Evolutionary conservation across 306 rosid species (phyloP), one percentile per base, ranked within the genome.

Genomic region (Vigna nakashimae): DNA sequence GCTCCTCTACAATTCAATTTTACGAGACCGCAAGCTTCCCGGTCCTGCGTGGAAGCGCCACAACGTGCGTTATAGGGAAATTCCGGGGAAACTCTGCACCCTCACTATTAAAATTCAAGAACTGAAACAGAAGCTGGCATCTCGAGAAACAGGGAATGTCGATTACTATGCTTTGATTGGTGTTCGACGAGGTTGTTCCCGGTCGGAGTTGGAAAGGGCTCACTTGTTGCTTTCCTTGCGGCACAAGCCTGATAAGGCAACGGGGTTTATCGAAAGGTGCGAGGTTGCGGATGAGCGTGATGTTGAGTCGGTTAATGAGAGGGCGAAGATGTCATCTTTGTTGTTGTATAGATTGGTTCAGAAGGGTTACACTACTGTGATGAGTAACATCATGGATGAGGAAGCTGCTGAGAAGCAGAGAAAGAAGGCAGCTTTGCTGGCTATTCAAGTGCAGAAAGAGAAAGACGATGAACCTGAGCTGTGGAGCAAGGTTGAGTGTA

Each of bases 1-100:
- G 65, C 97, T 96, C 13, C 73, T 96, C 77, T 96, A 96, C 87
- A 96, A 96, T 66, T 22, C 99, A 10, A 92, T 96, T 14, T 69
- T 92, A 52, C 81, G 98, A 9, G 98, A 96, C 49, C 82, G 98
- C 8, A 92, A 91, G 74, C 96, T 96, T 59, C 94, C 96, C 0
- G 98, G 99, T 58, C 98, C 98, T 0, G 91, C 90, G 0, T 96
- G 98, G 99, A 92, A 92, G 86, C 88, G 94, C n/a, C 98, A 86
- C 74, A 88, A 90, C 9, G 86, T 90, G 20, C 74, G 91, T 7
- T 96, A 96, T 84, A 74, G 92, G 63, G 99, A 92, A 80, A 96
- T 93, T 84, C 94, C 99, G 0, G 96, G 97, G 42, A 96, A 90
- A 81, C 88, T 96, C 8, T 89, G 94, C 18, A 80, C 87, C 2